Evolutionary conservation across 331 rosid species (phyloP).

Genomic region (Acacia concinna): DNA sequence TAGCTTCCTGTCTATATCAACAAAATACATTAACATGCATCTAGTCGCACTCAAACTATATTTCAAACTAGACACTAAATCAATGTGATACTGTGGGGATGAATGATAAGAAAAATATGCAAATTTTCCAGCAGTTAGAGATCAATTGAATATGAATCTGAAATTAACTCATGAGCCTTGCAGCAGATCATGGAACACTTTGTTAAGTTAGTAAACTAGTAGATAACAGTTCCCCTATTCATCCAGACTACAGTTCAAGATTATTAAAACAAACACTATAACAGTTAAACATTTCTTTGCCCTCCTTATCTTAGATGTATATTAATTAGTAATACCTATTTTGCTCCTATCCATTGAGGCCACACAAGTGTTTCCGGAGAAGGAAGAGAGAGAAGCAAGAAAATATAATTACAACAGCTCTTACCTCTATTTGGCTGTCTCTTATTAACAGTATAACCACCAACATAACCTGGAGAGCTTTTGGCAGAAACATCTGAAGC

Average conservation of each 20-base stretch:
- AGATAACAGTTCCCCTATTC: not conserved
- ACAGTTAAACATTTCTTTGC: not conserved
- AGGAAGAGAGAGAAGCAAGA: conserved; percentile 8
- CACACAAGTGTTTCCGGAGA: conserved; percentile 3
- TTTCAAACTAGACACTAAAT: not conserved
- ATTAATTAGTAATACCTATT: not conserved
- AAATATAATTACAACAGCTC: conserved; percentile 29
- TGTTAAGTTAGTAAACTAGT: conserved; percentile 17
- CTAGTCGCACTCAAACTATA: not conserved
- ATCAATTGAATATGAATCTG: conserved; percentile 21
- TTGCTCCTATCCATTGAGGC: not conserved
- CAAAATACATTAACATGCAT: not conserved
- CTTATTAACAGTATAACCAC: conserved; percentile 82
- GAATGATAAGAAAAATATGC: not conserved
- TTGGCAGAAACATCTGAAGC: conserved; percentile 70
- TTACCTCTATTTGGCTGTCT: conserved; percentile 90
- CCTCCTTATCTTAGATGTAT: not conserved
- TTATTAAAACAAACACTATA: conserved; percentile 10
- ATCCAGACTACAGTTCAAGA: conserved; percentile 18
- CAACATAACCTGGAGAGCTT: conserved; percentile 75
- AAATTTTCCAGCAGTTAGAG: conserved; percentile 11
- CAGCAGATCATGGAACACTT: not conserved
- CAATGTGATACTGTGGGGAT: not conserved
- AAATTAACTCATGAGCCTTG: not conserved
- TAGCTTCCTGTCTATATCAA: not conserved